A percentile compares a stretch with the other conserved stretches of the same genome.
Conservation (phyloP, 106 monocot species). For the Platanthera guangdongensis region DNA sequence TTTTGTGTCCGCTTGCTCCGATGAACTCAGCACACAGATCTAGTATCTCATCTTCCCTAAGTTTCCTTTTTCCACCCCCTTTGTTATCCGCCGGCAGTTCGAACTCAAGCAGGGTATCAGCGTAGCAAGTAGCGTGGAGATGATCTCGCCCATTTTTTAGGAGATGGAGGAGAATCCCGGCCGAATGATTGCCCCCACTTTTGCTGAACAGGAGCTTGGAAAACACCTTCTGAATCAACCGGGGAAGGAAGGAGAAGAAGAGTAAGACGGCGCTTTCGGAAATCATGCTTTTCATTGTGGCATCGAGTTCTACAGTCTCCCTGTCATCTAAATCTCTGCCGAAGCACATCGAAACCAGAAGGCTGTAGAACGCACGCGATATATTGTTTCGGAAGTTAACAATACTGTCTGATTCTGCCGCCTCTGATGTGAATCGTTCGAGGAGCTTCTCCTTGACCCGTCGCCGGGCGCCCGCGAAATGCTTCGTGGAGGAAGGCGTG, state of each 20-base stretch:
- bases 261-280: not conserved
- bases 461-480: too few species aligned
- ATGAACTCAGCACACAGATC: constrained; percentile 6
- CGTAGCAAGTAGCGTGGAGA: not conserved
- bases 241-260: constrained; percentile 16
- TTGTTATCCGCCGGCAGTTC: not conserved
- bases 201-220: not conserved
- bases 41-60: constrained; percentile 3
- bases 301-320: constrained; percentile 6
- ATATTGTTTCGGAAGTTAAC: constrained; percentile 16
- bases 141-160: too few species aligned
- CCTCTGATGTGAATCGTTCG: too few species aligned
- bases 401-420: not conserved
- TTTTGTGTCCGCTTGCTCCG: not conserved
- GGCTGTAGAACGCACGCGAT: constrained; percentile 19
- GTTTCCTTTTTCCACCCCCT: not conserved
- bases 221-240: constrained; percentile 10
- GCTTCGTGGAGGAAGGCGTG: too few species aligned
- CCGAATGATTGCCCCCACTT: too few species aligned
- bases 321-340: constrained; percentile 22
- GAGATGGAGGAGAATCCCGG: too few species aligned
- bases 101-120: not conserved
- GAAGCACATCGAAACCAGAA: constrained; percentile 32
- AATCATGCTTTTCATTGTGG: not conserved
- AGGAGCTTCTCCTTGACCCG: too few species aligned